These are phyloP conservation scores for Westerdykella ornata DNA, from an alignment of 2,329 filamentous ascomycete species.

Conservation along the genomic window DNA sequence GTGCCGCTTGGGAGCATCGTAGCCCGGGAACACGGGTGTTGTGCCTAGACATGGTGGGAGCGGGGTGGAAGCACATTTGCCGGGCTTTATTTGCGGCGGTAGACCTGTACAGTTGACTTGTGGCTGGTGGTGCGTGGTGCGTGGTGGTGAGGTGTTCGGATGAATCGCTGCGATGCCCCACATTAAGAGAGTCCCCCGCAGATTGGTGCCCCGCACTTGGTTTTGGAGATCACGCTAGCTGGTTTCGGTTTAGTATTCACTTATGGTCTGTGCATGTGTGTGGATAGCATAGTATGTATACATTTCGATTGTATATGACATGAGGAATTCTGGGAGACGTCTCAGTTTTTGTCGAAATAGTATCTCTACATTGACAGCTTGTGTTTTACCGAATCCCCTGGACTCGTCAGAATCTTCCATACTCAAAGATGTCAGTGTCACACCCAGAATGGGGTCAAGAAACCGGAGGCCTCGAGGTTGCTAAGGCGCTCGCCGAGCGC, in stretches of 20 bases:
- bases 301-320: background rate
- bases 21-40: too few relatives aligned
- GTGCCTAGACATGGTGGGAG: background rate
- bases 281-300: background rate
- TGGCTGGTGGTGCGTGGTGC: too few relatives aligned
- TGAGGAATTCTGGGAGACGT: too few relatives aligned
- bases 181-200: slow-evolving; percentile 14
- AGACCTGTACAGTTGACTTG: slow-evolving; percentile 1
- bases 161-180: slow-evolving; percentile 14
- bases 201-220: slow-evolving; percentile 15
- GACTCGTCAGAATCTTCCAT: too few relatives aligned
- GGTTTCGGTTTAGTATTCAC: slow-evolving; percentile 5
- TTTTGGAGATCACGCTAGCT: background rate
- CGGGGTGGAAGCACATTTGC: slow-evolving; percentile 12
- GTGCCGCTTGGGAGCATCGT: too few relatives aligned
- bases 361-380: too few relatives aligned
- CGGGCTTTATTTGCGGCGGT: slow-evolving; percentile 12
- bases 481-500: slow-evolving; percentile 22
- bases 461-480: slow-evolving; percentile 28
- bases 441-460: slow-evolving; percentile 31
- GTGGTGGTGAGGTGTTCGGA: slow-evolving; percentile 1
- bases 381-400: too few relatives aligned
- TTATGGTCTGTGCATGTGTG: background rate
- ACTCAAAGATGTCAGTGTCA: slow-evolving; percentile 19
- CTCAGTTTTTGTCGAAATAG: too few relatives aligned